A percentile compares a stretch with the other conserved stretches of the same genome.
Evolutionary conservation across 75 land plant genomes (phyloP).

Genomic region (Larix kaempferi): DNA sequence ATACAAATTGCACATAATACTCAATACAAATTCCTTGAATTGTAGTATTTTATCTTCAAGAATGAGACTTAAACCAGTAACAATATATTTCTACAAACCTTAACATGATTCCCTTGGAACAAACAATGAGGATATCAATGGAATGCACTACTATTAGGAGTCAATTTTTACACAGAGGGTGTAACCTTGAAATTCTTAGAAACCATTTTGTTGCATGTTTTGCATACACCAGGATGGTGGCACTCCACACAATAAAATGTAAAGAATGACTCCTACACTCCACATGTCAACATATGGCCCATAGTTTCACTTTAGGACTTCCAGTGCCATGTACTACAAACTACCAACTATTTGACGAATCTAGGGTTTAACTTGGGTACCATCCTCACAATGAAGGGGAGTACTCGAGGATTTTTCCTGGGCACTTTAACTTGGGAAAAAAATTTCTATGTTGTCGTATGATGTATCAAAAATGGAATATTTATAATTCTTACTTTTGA

Average conservation of each 20-base stretch:
- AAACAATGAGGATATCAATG: neutral
- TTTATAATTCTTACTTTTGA: too few relatives aligned
- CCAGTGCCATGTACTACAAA: constrained; percentile 79
- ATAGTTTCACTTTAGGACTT: constrained; percentile 65
- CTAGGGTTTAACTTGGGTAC: too few relatives aligned
- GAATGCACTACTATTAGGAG: neutral
- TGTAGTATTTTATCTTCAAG: neutral
- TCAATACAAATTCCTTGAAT: neutral
- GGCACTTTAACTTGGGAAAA: too few relatives aligned
- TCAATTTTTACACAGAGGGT: neutral
- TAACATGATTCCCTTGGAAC: neutral
- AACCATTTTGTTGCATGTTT: neutral
- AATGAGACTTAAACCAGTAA: neutral
- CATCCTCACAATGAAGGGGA: too few relatives aligned
- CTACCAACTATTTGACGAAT: constrained; percentile 86
- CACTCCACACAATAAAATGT: constrained; percentile 73
- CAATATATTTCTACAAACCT: constrained; percentile 1
- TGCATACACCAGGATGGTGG: constrained; percentile 80
- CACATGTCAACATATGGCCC: constrained; percentile 76
- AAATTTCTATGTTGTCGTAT: too few relatives aligned
- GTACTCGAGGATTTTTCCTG: too few relatives aligned
- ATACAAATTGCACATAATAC: constrained; percentile 7
- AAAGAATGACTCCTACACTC: constrained; percentile 76
- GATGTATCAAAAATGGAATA: too few relatives aligned
- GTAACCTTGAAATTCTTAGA: neutral